Base-by-base conservation (phyloP, 805 yeast species). In the Yarrowia sp. region DNA sequence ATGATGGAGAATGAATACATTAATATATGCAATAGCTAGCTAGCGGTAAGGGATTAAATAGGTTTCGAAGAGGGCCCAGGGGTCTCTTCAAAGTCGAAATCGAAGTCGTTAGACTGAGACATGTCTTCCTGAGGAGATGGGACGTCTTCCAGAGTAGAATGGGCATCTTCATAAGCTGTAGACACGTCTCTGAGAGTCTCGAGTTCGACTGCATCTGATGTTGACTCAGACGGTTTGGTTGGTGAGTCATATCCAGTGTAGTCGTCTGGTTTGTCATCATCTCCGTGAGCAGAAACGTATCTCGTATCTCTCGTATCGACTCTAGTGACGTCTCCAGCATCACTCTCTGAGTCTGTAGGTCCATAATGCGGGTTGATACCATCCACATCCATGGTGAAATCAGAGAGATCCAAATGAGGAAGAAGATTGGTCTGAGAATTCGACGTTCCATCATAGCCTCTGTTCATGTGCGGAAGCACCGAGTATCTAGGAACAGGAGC, bases 1-100 rank as follows among this genome's bases (percentile, higher is more conserved):
- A 51, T 51, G 56, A 51, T 10, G 58, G 41, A 49, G 56, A 30
- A 46, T 46, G 41, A 52, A 54, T 54, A 24, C 14, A 54, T 54
- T 33, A 52, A 54, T 54, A 54, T 54, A 35, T 24, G 28, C n/a
- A 36, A 10, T 5, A 19, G 16, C 12, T 32, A 49, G 9, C 22
- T 21, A 41, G 43, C n/a, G n/a, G n/a, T n/a, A n/a, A 26, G 22
- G 28, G 46, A 44, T 46, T 46, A 46, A 46, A 46, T 46, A 30
- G 35, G 35, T 17, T 7, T 17, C 2, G 24, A 4, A 3, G 22
- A 7, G 24, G 22, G 30, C 8, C 30, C 30, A 5, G 30, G 12
- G 17, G 36, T 12, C n/a, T 10, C 6, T 14, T 30, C 52, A 46
- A 30, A 44, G 33, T 44, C 51, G 28, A 44, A 44, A 9, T 44